Evolutionary conservation across 148 eudicot genomes (phyloP).

Genomic region (Salicornia ramosissima): DNA sequence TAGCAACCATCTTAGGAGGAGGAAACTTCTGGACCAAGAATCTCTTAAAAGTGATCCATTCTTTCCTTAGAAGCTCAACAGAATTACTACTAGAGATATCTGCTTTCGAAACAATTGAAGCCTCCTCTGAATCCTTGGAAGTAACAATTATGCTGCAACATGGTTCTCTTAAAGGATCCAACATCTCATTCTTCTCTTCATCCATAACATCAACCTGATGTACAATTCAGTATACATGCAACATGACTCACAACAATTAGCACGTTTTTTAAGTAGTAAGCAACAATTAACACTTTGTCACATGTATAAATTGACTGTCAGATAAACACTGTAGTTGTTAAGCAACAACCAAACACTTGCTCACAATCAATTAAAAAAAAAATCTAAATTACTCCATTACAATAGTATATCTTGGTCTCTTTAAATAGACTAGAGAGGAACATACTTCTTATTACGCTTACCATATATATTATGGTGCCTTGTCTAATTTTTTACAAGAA

Average conservation of each 20-base stretch:
- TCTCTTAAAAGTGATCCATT: conserved; percentile 60
- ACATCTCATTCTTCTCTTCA: conserved; percentile 29
- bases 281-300: neutral
- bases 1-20: conserved; percentile 40
- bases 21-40: conserved; percentile 62
- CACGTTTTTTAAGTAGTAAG: too few relatives aligned
- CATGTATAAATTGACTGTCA: too few relatives aligned
- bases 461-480: neutral
- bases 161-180: conserved; percentile 47
- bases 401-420: too few relatives aligned
- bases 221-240: neutral
- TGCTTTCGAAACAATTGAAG: conserved; percentile 14
- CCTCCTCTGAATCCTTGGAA: conserved; percentile 22
- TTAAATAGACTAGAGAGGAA: too few relatives aligned
- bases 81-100: conserved; percentile 18
- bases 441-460: neutral
- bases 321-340: too few relatives aligned
- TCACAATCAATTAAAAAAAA: too few relatives aligned
- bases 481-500: neutral
- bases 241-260: neutral
- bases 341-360: too few relatives aligned
- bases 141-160: conserved; percentile 19
- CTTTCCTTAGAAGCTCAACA: conserved; percentile 33
- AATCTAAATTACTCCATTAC: too few relatives aligned
- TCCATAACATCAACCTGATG: conserved; percentile 32